Evolutionary conservation across 108 stramenopile species (phyloP), one percentile per base, ranked within the genome.

Genomic region (Epithemia pelagica): DNA sequence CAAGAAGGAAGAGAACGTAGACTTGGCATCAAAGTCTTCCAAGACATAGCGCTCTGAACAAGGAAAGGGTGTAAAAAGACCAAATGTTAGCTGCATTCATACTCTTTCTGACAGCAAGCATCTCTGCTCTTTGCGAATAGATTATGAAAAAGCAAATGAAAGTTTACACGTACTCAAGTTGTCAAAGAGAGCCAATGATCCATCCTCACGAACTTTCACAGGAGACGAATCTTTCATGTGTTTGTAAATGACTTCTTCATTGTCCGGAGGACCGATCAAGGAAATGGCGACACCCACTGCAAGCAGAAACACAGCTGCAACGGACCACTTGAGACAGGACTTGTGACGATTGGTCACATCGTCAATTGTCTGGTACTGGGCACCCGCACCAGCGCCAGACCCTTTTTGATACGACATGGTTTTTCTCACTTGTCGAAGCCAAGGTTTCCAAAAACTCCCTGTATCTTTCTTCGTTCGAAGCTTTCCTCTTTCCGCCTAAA

Each of bases 1-100:
- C 52, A 95, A 80, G 64, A 95, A 95, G 33, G 81, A 86, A 33
- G 91, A 78, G 67, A 91, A 87, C 57, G 91, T 86, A 28, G 90
- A 83, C 28, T 80, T 74, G 46, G 90, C 85, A 70, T 95, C 95
- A 65, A 74, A 95, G 71, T 95, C 89, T 28, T 83, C 88, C 71
- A 91, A 62, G 28, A 95, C 73, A 74, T 82, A 94, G 32, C 92
- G 92, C 52, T 83, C 82, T 89, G 59, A 52, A 54, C 25, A 33
- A 24, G 29, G 59, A 62, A 53, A 30, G 18, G 54, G 24, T 32
- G 18, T 3, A 64, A n/a, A 15, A n/a, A n/a, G n/a, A n/a, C n/a
- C n/a, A n/a, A 28, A 33, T 23, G 58, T n/a, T n/a, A n/a, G n/a
- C n/a, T n/a, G n/a, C n/a, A n/a, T n/a, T n/a, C n/a, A n/a, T n/a